phyloP scores from a whole-genome alignment of 495 filamentous ascomycete genomes.

The Geopyxis carbonaria region DNA sequence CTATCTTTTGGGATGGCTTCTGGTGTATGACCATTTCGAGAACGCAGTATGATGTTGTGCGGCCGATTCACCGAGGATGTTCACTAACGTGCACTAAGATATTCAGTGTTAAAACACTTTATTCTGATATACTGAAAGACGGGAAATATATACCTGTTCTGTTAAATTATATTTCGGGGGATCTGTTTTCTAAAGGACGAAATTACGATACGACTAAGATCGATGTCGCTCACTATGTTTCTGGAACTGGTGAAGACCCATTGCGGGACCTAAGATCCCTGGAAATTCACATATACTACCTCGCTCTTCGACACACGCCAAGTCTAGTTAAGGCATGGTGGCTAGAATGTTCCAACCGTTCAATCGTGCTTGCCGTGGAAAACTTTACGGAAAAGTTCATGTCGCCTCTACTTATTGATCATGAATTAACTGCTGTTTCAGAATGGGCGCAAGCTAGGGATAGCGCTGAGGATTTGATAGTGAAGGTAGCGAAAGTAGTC shows the following conservation, averaged over 20 bases:
- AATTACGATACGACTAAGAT: conserved; percentile 51
- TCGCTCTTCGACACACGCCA: conserved; percentile 55
- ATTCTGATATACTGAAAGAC: conserved; percentile 56
- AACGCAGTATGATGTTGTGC: conserved; percentile 39
- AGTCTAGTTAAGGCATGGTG: conserved; percentile 77
- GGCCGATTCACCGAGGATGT: neutral
- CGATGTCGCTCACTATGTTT: conserved; percentile 51
- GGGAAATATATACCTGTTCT: conserved; percentile 51
- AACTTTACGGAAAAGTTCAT: conserved; percentile 71
- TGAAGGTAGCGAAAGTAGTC: conserved; percentile 52
- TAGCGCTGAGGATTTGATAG: conserved; percentile 50
- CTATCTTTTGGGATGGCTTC: conserved; percentile 81
- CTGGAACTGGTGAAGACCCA: conserved; percentile 36
- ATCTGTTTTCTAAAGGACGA: conserved; percentile 53
- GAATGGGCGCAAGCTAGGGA: conserved; percentile 49
- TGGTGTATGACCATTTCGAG: conserved; percentile 75
- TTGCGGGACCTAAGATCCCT: conserved; percentile 66
- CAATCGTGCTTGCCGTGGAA: conserved; percentile 57
- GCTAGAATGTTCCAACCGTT: conserved; percentile 50
- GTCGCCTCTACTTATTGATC: conserved; percentile 60
- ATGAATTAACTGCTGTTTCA: conserved; percentile 50
- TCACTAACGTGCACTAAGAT: conserved; percentile 31
- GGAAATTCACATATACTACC: conserved; percentile 70
- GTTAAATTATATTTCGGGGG: conserved; percentile 45
- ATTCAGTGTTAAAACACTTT: conserved; percentile 61